Percentiles rank a stretch among this genome's conserved stretches.
Conservation (phyloP, 495 filamentous ascomycete species). For the Penicillium taxi region DNA sequence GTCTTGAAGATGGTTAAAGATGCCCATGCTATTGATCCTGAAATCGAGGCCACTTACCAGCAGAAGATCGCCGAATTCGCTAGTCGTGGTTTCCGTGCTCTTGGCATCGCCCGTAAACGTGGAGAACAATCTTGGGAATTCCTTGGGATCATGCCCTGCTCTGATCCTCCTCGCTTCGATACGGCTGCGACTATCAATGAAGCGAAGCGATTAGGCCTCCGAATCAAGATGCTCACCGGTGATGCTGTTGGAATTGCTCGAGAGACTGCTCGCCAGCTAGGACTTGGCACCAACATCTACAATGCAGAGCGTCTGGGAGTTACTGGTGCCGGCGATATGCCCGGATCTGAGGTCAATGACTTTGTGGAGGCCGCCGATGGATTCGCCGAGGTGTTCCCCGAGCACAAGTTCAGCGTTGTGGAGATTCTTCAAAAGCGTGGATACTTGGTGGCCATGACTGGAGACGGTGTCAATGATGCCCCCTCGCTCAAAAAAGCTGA, state of each 20-base stretch:
- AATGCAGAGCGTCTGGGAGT: constrained; percentile 82
- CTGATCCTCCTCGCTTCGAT: constrained; percentile 84
- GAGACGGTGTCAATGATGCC: constrained; percentile 96
- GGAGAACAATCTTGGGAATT: constrained; percentile 75
- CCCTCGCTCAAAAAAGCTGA: constrained; percentile 95
- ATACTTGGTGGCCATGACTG: constrained; percentile 95
- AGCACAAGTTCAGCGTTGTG: constrained; percentile 96
- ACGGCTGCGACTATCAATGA: constrained; percentile 85
- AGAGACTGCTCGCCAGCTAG: constrained; percentile 82
- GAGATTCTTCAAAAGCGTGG: constrained; percentile 93
- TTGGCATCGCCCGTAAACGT: constrained; percentile 84
- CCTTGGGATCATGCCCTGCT: constrained; percentile 89
- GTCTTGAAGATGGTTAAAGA: constrained; percentile 77
- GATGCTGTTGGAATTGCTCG: constrained; percentile 89
- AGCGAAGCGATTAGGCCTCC: constrained; percentile 77
- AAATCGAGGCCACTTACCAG: constrained; percentile 72
- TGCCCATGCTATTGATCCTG: constrained; percentile 64
- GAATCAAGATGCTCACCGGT: constrained; percentile 95
- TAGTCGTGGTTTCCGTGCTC: constrained; percentile 82
- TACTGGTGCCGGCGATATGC: constrained; percentile 81
- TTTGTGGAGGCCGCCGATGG: constrained; percentile 94
- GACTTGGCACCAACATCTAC: constrained; percentile 89
- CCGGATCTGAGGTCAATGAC: constrained; percentile 85
- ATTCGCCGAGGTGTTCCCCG: constrained; percentile 89
- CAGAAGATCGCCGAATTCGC: constrained; percentile 87